Conservation (phyloP, 2,329 filamentous ascomycete genomes). For the Teratosphaeriaceae sp. region DNA sequence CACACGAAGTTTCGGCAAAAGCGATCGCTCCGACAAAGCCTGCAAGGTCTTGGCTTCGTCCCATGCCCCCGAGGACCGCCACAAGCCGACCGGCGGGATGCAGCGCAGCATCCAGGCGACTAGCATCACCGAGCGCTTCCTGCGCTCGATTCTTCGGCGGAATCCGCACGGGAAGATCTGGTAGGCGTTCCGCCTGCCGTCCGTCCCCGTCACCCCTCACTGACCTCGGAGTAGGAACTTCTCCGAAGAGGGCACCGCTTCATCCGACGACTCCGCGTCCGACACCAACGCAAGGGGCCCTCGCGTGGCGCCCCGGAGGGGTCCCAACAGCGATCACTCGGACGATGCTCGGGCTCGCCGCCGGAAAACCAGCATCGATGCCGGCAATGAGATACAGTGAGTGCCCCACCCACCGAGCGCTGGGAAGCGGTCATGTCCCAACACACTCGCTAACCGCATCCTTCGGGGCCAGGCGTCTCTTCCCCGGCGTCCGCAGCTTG, state of each 20-base stretch:
- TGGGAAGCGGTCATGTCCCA: too few relatives aligned
- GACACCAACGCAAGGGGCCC: neutral
- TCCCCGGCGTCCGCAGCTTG: conserved; percentile 42
- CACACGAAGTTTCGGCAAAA: neutral
- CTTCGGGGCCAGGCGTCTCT: too few relatives aligned
- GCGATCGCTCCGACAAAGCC: conserved; percentile 2
- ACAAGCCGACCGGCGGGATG: conserved; percentile 3
- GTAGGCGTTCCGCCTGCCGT: conserved; percentile 2
- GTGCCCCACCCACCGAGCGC: too few relatives aligned
- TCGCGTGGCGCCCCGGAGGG: neutral
- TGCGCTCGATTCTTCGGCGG: conserved; percentile 17
- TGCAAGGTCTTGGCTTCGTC: conserved; percentile 20
- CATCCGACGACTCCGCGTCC: conserved; percentile 9
- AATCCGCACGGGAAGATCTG: conserved; percentile 20
- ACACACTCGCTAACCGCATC: too few relatives aligned
- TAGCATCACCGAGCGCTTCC: conserved; percentile 14
- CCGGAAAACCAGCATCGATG: conserved; percentile 9
- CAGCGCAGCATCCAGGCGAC: conserved; percentile 1
- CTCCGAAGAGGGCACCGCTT: conserved; percentile 10
- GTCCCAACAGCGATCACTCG: neutral
- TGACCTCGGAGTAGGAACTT: conserved; percentile 11
- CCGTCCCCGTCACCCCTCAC: neutral
- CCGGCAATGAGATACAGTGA: conserved; percentile 21
- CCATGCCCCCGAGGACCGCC: conserved; percentile 4
- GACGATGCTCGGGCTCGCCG: neutral